A percentile compares a stretch with the other conserved stretches of the same genome.
phyloP scores from a whole-genome alignment of 805 yeast species.

The Scheffersomyces amazonensis region DNA sequence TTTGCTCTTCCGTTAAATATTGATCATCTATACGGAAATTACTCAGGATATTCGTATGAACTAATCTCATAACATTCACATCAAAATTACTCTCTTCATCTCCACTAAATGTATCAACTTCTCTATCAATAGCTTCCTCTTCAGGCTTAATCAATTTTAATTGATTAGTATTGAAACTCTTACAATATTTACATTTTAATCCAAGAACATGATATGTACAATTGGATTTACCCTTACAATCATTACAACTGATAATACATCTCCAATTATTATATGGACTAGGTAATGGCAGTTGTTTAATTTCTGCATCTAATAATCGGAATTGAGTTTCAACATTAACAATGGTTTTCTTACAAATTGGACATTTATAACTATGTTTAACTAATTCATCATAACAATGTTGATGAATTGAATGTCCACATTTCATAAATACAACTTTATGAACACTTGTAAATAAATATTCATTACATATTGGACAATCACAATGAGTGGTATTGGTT shows the following conservation, averaged over 20 bases:
- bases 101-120: slow-evolving; percentile 11
- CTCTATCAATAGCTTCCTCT: slow-evolving; percentile 35
- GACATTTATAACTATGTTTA: slow-evolving; percentile 86
- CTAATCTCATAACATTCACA: slow-evolving; percentile 23
- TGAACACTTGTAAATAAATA: slow-evolving; percentile 79
- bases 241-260: slow-evolving; percentile 76
- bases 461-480: slow-evolving; percentile 92
- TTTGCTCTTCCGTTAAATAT: slow-evolving; percentile 13
- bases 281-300: slow-evolving; percentile 72
- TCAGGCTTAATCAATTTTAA: slow-evolving; percentile 67
- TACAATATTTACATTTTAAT: slow-evolving; percentile 80
- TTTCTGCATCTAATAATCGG: slow-evolving; percentile 81
- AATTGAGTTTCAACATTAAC: slow-evolving; percentile 87
- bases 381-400: slow-evolving; percentile 77
- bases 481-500: slow-evolving; percentile 82
- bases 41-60: slow-evolving; percentile 32
- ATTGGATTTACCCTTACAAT: slow-evolving; percentile 79
- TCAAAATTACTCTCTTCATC: slow-evolving; percentile 12
- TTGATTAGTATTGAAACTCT: slow-evolving; percentile 83
- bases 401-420: slow-evolving; percentile 95
- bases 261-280: slow-evolving; percentile 75
- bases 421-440: slow-evolving; percentile 86
- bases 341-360: slow-evolving; percentile 81
- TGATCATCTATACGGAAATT: slow-evolving; percentile 37
- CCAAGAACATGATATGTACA: slow-evolving; percentile 83